These are phyloP conservation scores for Conringia planisiliqua DNA, from an alignment of 345 rosid species.

Conservation along the genomic window DNA sequence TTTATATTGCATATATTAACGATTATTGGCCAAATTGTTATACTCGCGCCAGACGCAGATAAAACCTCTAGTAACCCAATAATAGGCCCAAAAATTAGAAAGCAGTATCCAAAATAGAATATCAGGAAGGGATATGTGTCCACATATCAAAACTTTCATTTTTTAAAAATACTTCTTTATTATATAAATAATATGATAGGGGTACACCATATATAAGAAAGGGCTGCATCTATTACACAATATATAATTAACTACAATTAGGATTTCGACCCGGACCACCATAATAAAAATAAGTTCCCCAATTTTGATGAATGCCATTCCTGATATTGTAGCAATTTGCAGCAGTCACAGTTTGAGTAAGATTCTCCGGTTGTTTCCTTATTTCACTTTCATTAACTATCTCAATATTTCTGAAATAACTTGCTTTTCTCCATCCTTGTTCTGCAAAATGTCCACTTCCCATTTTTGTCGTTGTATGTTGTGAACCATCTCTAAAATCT, in stretches of 20 bases:
- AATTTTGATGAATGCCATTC: not conserved
- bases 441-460: slow-evolving; percentile 45
- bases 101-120: too few relatives aligned
- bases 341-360: slow-evolving; percentile 22
- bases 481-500: slow-evolving; percentile 1
- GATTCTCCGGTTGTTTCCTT: too few relatives aligned
- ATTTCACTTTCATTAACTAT: not conserved
- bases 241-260: slow-evolving; percentile 34
- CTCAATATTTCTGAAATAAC: slow-evolving; percentile 32
- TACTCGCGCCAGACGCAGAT: too few relatives aligned
- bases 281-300: slow-evolving; percentile 46
- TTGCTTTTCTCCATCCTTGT: slow-evolving; percentile 37
- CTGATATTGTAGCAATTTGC: slow-evolving; percentile 45
- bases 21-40: too few relatives aligned
- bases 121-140: too few relatives aligned
- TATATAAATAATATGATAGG: not conserved
- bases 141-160: too few relatives aligned
- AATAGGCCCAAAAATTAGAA: too few relatives aligned
- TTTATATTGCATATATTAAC: too few relatives aligned
- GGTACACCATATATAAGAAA: not conserved
- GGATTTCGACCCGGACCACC: slow-evolving; percentile 57
- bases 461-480: slow-evolving; percentile 30
- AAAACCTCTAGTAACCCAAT: too few relatives aligned
- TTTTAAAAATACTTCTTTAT: too few relatives aligned
- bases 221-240: too few relatives aligned